Evolutionary conservation across 73 alveolate genomes (phyloP), one percentile per base, ranked within the genome.

Genomic region (Paramecium sexaurelia): DNA sequence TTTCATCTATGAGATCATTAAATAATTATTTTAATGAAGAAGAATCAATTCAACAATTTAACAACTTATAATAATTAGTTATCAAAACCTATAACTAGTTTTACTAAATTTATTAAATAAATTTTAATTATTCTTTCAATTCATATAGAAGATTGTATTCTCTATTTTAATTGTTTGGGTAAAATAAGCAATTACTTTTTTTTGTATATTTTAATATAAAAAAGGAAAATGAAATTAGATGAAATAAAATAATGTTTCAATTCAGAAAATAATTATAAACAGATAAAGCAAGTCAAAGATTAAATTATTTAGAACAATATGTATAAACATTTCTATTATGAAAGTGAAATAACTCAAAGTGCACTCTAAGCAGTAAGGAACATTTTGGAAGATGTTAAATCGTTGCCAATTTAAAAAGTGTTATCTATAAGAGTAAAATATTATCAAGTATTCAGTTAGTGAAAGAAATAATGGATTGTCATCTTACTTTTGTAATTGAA

Each of bases 381-480:
- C 11, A 36, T 35, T 33, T 36, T 71, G 17, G 55, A 71, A 17
- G 56, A 71, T 20, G 13, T 15, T 27, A 11, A 71, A 20, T 27
- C 55, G 19, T 22, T 27, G 35, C 86, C 86, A 13, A 35, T 71
- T 27, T 71, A 71, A 19, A 71, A 35, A 10, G 86, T 71, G 3
- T 71, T 71, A 36, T 29, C 86, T 11, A 20, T 24, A 0, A 71
- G 86, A 37, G 86, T 71, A 71, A 36, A 17, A 27, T 20, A 33
- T 27, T 32, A 13, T 40, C 8, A 33, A 29, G 35, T 35, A 35
- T 71, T 27, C 55, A 78, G 90, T 78, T 78, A 45, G 71, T 78
- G n/a, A 78, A 78, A 78, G 90, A 78, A 11, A 29, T 78, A 40
- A 78, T 78, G 90, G 90, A 78, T 45, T 24, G 1, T 22, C 90